Evolutionary conservation across 2,329 filamentous ascomycete genomes (phyloP), one percentile per base, ranked within the genome.

Genomic region (Alternaria novae-zelandiae): DNA sequence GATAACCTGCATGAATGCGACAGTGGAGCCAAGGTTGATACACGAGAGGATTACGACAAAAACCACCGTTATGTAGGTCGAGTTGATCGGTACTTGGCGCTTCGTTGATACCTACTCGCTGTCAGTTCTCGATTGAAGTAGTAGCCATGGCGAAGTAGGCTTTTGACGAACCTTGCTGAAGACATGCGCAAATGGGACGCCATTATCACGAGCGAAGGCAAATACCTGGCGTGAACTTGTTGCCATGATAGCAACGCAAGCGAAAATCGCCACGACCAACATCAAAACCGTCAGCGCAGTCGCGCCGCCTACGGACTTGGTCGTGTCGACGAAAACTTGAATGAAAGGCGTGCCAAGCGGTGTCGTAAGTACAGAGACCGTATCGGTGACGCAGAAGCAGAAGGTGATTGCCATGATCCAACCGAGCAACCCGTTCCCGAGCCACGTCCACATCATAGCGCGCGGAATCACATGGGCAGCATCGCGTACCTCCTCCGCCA

Each of bases 391-490:
- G 23, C 64, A 62, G 28, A 64, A 68, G 46, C 49, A 64, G 28
- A 73, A 69, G 0, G 68, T 72, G 7, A 70, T 61, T 28, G 63
- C 54, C 71, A 80, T 79, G 57, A 78, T 62, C 21, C 79, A 71
- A 21, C 78, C 80, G 46, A 80, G 68, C 5, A 73, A 26, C 6
- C 79, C 78, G 54, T 81, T 82, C 6, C 79, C 64, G 12, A 78
- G 44, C 50, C 77, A 67, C 0, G 78, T 80, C 23, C 70, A 71
- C 23, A 82, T 72, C 78, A 82, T 82, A 15, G 77, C 79, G 7
- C 72, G 68, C 3, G 81, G 81, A 43, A 78, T 58, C 4, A 64
- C 62, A 23, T 61, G 60, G 0, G 71, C 64, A 0, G 76, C 76
- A 30, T 78, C 66, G 12, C 68, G 66, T 6, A 78, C 57, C 54